These are phyloP conservation scores for Daedalea quercina DNA, from an alignment of 768 basidiomycete genomes.

Conservation along the genomic window DNA sequence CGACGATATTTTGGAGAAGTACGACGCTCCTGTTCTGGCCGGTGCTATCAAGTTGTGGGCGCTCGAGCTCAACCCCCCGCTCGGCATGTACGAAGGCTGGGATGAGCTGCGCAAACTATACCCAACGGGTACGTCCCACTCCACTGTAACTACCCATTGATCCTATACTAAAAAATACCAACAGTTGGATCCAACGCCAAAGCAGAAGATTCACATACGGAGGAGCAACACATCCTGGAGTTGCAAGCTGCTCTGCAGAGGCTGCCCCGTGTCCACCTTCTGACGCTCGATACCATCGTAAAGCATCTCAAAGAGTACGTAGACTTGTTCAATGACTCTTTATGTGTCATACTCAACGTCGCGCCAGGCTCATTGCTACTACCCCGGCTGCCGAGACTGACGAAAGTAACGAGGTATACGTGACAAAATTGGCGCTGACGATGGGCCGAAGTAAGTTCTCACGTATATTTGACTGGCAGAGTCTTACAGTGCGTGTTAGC, in stretches of 20 bases:
- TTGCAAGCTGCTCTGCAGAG: conserved; percentile 57
- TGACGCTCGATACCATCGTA: conserved; percentile 72
- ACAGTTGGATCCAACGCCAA: conserved; percentile 49
- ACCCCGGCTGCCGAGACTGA: conserved; percentile 46
- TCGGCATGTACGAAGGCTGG: conserved; percentile 85
- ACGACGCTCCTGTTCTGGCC: conserved; percentile 84
- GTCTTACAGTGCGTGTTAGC: conserved; percentile 33
- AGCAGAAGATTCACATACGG: conserved; percentile 43
- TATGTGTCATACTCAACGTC: not conserved
- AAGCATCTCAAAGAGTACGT: conserved; percentile 69
- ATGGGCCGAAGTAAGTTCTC: conserved; percentile 70
- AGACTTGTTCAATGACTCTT: not conserved
- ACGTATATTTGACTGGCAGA: not conserved
- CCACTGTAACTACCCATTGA: not conserved
- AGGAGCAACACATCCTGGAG: conserved; percentile 57
- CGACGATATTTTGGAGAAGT: conserved; percentile 55
- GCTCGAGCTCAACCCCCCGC: conserved; percentile 85
- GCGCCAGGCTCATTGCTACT: conserved; percentile 53
- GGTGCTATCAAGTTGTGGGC: conserved; percentile 83
- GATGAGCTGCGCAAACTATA: conserved; percentile 88
- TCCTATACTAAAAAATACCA: not conserved
- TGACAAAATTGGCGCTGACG: conserved; percentile 83
- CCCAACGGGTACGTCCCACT: conserved; percentile 43
- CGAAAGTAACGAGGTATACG: conserved; percentile 73
- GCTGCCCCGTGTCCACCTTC: conserved; percentile 73